Percentiles rank a stretch among this genome's conserved stretches.
These are phyloP conservation scores for Linnemannia hyalina DNA, from an alignment of 192 early-diverging fungal species.

Conservation along the genomic window DNA sequence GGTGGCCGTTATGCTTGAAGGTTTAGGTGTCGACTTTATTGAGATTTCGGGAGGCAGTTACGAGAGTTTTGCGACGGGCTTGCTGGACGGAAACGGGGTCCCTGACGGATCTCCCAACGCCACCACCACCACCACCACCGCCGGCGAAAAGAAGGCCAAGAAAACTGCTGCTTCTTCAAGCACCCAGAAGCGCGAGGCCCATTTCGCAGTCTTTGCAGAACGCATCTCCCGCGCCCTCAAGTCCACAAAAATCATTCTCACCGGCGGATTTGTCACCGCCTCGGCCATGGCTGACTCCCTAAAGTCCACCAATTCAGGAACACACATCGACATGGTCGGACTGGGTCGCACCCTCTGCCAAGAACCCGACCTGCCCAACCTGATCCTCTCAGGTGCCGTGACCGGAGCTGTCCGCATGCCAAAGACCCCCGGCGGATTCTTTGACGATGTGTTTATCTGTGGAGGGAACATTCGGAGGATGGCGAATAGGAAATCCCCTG, in stretches of 20 bases:
- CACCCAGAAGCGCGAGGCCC: conserved; percentile 24
- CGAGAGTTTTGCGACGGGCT: conserved; percentile 25
- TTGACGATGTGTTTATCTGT: conserved; percentile 21
- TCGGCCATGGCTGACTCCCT: conserved; percentile 21
- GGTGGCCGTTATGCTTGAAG: conserved; percentile 66
- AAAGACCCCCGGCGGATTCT: conserved; percentile 19
- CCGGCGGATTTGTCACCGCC: conserved; percentile 23
- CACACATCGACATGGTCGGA: conserved; percentile 39
- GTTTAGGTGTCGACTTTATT: conserved; percentile 85
- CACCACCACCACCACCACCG: background rate
- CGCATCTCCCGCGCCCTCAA: conserved; percentile 24
- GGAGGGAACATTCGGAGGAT: conserved; percentile 24
- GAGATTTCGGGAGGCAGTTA: conserved; percentile 86
- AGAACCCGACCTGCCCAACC: conserved; percentile 30
- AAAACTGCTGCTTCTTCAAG: background rate
- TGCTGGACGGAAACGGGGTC: conserved; percentile 24
- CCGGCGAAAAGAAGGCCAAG: background rate
- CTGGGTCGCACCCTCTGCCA: conserved; percentile 13
- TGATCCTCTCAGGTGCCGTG: conserved; percentile 14
- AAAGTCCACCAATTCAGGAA: background rate
- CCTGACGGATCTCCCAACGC: background rate
- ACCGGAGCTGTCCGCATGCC: conserved; percentile 13
- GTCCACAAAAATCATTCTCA: conserved; percentile 20
- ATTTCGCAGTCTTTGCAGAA: conserved; percentile 42
- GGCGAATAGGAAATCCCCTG: background rate